Evolutionary conservation across 371 early-diverging fungal species (phyloP).

Genomic region (Amoeboradix gromovi): DNA sequence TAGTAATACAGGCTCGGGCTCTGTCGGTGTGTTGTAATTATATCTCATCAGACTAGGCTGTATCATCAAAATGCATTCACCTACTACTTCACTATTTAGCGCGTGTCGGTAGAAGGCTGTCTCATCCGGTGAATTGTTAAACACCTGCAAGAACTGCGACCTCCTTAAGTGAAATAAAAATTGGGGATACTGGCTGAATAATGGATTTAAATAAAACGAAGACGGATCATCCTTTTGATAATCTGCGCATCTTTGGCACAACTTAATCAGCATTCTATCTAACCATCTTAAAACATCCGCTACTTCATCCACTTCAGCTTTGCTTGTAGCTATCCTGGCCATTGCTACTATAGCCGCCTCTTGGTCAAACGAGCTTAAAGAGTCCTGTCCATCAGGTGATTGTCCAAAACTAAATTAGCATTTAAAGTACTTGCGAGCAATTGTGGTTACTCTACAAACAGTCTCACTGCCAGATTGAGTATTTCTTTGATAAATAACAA

Average conservation of each 20-base stretch:
- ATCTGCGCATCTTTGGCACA: conserved; percentile 88
- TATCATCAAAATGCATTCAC: conserved; percentile 92
- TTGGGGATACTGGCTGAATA: conserved; percentile 94
- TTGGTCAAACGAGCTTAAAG: conserved; percentile 72
- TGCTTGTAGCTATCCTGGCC: conserved; percentile 90
- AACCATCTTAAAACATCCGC: conserved; percentile 94
- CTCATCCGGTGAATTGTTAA: conserved; percentile 96
- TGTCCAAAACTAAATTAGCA: not conserved
- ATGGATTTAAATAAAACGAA: conserved; percentile 64
- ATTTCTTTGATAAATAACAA: conserved; percentile 79
- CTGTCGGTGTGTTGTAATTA: conserved; percentile 38
- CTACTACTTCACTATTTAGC: conserved; percentile 70
- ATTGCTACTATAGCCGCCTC: conserved; percentile 95
- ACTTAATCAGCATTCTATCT: conserved; percentile 91
- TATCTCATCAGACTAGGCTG: conserved; percentile 91
- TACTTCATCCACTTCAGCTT: conserved; percentile 89
- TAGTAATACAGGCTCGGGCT: conserved; percentile 70
- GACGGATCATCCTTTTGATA: conserved; percentile 83
- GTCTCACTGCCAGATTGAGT: conserved; percentile 58
- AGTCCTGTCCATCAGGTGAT: not conserved
- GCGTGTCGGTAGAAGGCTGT: conserved; percentile 90
- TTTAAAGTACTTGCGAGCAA: conserved; percentile 31
- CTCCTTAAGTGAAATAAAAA: conserved; percentile 98
- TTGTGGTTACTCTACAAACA: conserved; percentile 84
- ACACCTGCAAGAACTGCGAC: conserved; percentile 91